Evolutionary conservation across 352 stramenopile species (phyloP), one percentile per base, ranked within the genome.

Genomic region (Globisporangium middletonii): DNA sequence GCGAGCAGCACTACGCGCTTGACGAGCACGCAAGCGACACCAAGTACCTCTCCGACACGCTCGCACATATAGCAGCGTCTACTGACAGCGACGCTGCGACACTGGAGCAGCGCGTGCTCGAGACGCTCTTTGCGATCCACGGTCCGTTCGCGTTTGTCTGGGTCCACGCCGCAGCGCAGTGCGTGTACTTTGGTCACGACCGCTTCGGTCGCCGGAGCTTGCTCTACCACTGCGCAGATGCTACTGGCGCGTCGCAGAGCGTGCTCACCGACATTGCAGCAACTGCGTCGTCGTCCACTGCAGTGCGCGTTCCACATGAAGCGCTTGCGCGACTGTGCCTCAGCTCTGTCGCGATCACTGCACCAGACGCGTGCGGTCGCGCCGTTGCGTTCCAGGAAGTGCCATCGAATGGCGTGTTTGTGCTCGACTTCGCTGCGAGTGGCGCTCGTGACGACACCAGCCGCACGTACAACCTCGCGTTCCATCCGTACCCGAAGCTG

Each of bases 101-200:
- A 13, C 50, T 19, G 23, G 1, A 61, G 9, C 12, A 26, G 7
- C 46, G 57, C 13, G 41, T 80, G 23, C 52, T 83, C 12, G 35
- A 74, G 13, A 63, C 79, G 8, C 46, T 96, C 5, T 65, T 56
- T 4, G 49, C 38, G 8, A 61, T 96, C 9, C 68, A 73, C 26
- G 87, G 87, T 6, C 87, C 87, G 30, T 98, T 92, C 77, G 84
- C 93, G 5, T 83, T 98, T 52, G 68, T 89, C 16, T 86, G 88
- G 53, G 76, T 88, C 23, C 82, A 94, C 63, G 66, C 50, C 23
- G 62, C 58, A 1, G 61, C 70, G 8, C 64, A 89, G 33, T 67
- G 71, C 41, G 33, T 98, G 41, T 97, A 96, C 60, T 98, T 92
- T 73, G 92, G 86, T 26, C 74, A 96, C 60, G 95, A 98, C 69